Conservation (phyloP, 306 rosid species). For the Arachis hypogaea region DNA sequence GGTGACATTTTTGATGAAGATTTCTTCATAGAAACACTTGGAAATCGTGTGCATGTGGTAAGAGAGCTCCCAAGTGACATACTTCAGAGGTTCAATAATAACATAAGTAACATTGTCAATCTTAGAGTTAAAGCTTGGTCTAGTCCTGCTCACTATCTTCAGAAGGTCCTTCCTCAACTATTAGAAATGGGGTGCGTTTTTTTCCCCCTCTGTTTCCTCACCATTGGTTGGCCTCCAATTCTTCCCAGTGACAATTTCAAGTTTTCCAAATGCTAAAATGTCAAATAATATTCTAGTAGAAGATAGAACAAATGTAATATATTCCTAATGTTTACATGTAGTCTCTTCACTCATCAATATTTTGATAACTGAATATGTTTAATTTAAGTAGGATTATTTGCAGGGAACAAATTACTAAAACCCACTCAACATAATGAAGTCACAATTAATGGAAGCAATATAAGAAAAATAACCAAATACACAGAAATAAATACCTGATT, state of each 20-base stretch:
- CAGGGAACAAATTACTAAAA: slow-evolving; percentile 5
- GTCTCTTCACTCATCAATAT: slow-evolving; percentile 11
- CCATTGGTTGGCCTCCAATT: slow-evolving; percentile 34
- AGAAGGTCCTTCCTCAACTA: slow-evolving; percentile 92
- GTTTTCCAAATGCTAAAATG: slow-evolving; percentile 27
- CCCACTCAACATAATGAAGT: not conserved
- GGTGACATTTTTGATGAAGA: slow-evolving; percentile 88
- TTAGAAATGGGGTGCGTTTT: slow-evolving; percentile 65
- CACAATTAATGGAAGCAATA: slow-evolving; percentile 5
- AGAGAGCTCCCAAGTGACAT: slow-evolving; percentile 79
- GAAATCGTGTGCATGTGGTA: slow-evolving; percentile 70
- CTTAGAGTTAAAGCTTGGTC: slow-evolving; percentile 98
- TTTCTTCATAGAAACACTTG: slow-evolving; percentile 75
- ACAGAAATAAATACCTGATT: slow-evolving; percentile 18
- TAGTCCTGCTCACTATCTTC: slow-evolving; percentile 81
- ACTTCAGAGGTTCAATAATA: slow-evolving; percentile 75
- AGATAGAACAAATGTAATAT: slow-evolving; percentile 4
- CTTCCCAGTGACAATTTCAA: slow-evolving; percentile 2
- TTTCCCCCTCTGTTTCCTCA: slow-evolving; percentile 33
- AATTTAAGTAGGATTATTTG: not conserved
- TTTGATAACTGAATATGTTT: not conserved
- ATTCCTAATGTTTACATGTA: slow-evolving; percentile 2
- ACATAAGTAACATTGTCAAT: slow-evolving; percentile 91
- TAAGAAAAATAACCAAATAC: slow-evolving; percentile 23
- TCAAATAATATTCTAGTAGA: slow-evolving; percentile 16